Evolutionary conservation across 2,329 filamentous ascomycete genomes (phyloP), one percentile per base, ranked within the genome.

Genomic region (Akanthomyces dipterigenus): DNA sequence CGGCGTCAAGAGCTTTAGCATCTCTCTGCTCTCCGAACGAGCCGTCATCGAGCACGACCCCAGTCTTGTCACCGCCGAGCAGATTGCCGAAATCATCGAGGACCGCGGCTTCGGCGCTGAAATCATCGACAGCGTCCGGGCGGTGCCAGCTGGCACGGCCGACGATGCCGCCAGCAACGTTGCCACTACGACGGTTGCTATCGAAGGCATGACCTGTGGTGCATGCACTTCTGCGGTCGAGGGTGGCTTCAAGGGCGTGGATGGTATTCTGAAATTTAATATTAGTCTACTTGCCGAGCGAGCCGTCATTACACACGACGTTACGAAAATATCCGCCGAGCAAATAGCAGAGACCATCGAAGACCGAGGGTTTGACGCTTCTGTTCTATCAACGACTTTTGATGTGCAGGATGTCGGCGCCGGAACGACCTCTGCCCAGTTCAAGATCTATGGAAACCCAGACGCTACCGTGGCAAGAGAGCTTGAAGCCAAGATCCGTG

Each of bases 141-240:
- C 31, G 8, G 48, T 20, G 3, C 57, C 36, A 16, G 57, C 55
- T 5, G 31, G 81, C 59, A 69, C 71, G 26, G 20, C 63, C 24
- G 64, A 66, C 36, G 55, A 60, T 45, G 48, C 66, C 63, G 71
- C 71, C 62, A 73, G 78, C 64, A 75, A 77, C 55, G 69, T 83
- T 4, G 80, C 88, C 61, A 90, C 86, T 0, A 97, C 93, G 0
- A 98, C 93, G 0, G 82, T 99, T 20, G 87, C 90, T 5, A 90
- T 99, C 60, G 91, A 95, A 67, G 95, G 95, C 55, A 99, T 99
- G 95, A 99, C 95, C 1, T 98, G 95, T 71, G 93, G 93, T 24
- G 91, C 95, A 46, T 99, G 95, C 75, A 98, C 95, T 0, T 93
- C 93, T 1, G 92, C 93, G 6, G 87, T 98, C 1, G 90, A 97